phyloP scores from a whole-genome alignment of 2,329 filamentous ascomycete species.

The Bipolaris cookei region DNA sequence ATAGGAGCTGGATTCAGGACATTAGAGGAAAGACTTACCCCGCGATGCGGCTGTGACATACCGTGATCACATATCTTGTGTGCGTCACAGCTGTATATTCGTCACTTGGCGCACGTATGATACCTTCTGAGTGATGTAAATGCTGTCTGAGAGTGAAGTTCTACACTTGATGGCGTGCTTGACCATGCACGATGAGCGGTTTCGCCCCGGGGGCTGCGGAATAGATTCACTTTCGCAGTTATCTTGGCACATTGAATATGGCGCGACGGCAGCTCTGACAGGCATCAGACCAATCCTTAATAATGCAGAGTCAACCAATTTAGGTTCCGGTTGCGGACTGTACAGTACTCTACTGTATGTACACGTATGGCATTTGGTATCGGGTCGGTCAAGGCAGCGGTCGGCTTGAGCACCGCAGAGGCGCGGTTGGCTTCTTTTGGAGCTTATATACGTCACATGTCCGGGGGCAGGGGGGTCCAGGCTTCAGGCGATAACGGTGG shows the following conservation, averaged over 20 bases:
- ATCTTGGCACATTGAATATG: background rate
- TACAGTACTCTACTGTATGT: too few relatives aligned
- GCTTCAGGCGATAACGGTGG: constrained; percentile 36
- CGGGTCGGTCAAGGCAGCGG: constrained; percentile 11
- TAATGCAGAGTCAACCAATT: background rate
- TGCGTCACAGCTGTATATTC: background rate
- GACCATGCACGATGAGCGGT: background rate
- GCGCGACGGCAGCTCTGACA: background rate
- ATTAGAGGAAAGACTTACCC: constrained; percentile 10
- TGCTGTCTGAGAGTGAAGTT: background rate
- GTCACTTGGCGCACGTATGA: background rate
- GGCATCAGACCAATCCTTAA: background rate
- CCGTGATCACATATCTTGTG: background rate
- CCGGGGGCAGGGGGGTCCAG: constrained; percentile 5
- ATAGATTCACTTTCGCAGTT: too few relatives aligned
- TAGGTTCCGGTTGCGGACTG: background rate
- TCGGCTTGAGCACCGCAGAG: constrained; percentile 21
- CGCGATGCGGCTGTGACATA: constrained; percentile 22
- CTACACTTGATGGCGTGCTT: background rate
- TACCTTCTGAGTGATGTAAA: background rate
- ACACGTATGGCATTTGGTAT: background rate
- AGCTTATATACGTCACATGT: constrained; percentile 15
- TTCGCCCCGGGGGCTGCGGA: background rate
- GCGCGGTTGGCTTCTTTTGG: constrained; percentile 10
- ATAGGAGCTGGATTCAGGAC: background rate